Percentiles rank a stretch among this genome's conserved stretches.
Evolutionary conservation across 495 filamentous ascomycete genomes (phyloP).

Genomic region (Aspergillus conjunctus): DNA sequence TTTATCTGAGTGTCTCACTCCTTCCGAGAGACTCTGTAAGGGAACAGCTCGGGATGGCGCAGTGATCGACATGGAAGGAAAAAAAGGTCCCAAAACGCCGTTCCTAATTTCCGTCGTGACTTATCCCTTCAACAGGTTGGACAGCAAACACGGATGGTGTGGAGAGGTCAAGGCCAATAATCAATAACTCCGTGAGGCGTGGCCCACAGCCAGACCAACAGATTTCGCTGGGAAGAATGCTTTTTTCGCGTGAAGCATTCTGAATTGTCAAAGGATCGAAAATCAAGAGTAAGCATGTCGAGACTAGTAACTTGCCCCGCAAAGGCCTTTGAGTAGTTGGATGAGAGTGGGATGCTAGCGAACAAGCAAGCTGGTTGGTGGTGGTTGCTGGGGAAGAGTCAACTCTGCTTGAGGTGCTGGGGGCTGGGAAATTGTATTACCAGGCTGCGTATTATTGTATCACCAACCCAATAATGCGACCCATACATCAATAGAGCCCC

Average conservation of each 20-base stretch:
- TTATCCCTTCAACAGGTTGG: not conserved
- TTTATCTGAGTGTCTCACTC: not conserved
- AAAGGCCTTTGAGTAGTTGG: not conserved
- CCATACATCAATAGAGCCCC: no score
- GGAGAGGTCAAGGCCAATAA: not conserved
- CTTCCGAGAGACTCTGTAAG: not conserved
- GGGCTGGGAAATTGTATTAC: no score
- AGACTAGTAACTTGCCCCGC: not conserved
- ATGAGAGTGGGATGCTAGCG: no score
- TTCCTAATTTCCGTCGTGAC: not conserved
- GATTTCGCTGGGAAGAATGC: not conserved
- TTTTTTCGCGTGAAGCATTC: slow-evolving; percentile 6
- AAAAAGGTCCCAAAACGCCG: not conserved
- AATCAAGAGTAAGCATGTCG: not conserved
- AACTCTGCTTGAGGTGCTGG: no score
- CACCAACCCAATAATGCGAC: no score
- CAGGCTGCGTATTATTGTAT: no score
- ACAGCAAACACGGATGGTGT: slow-evolving; percentile 1
- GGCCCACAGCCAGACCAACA: not conserved
- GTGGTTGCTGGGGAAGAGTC: no score
- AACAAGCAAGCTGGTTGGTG: no score
- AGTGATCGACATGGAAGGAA: slow-evolving; percentile 2
- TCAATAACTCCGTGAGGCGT: not conserved
- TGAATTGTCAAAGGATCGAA: not conserved
- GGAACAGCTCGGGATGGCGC: not conserved